Evolutionary conservation across 805 yeast species (phyloP).

Genomic region (Dipodascus geniculatus): DNA sequence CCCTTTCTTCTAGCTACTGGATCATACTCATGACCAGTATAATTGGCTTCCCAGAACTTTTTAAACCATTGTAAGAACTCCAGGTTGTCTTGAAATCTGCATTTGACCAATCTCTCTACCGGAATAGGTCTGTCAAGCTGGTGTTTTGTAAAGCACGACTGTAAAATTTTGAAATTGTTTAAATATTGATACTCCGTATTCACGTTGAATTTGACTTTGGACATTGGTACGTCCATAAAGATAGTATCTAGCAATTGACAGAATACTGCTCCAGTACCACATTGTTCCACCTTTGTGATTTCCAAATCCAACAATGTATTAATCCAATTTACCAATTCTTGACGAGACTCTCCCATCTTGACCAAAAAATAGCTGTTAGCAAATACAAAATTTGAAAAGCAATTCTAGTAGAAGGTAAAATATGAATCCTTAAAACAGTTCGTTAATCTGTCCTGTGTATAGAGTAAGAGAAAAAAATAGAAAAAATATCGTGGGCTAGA

Average conservation of each 20-base stretch:
- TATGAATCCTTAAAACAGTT: no score
- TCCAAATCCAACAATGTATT: slow-evolving; percentile 55
- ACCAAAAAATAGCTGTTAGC: background rate
- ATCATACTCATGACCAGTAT: slow-evolving; percentile 61
- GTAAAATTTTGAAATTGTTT: slow-evolving; percentile 76
- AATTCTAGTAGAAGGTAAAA: no score
- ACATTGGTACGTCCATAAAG: slow-evolving; percentile 71
- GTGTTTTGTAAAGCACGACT: slow-evolving; percentile 63
- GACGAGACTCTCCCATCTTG: slow-evolving; percentile 60
- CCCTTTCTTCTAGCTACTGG: slow-evolving; percentile 45
- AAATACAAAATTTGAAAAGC: no score
- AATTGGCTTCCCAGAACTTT: slow-evolving; percentile 67
- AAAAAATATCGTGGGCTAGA: background rate
- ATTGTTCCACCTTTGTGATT: slow-evolving; percentile 74
- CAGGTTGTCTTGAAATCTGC: slow-evolving; percentile 85
- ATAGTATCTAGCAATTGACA: slow-evolving; percentile 86
- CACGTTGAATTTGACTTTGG: slow-evolving; percentile 61
- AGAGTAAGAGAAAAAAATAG: background rate
- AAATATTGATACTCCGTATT: slow-evolving; percentile 64
- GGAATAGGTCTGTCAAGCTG: slow-evolving; percentile 63
- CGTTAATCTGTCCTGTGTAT: background rate
- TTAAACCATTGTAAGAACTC: slow-evolving; percentile 92
- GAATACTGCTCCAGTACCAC: slow-evolving; percentile 93
- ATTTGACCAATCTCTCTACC: slow-evolving; percentile 71
- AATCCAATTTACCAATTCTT: slow-evolving; percentile 77